These are phyloP conservation scores for Vitis rotundifolia DNA, from an alignment of 164 flowering plant genomes.

Conservation along the genomic window DNA sequence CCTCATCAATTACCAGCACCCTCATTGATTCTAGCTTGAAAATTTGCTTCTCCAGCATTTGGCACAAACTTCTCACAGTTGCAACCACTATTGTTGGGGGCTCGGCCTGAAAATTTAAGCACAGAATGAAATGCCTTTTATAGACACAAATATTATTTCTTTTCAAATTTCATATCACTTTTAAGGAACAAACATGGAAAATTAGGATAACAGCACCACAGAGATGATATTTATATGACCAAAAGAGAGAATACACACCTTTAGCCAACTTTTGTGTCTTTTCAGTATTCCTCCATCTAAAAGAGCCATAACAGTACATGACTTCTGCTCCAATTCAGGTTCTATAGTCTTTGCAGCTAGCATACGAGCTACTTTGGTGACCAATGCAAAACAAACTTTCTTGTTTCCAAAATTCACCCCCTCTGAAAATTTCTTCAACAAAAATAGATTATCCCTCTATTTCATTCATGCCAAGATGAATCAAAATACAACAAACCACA, in stretches of 20 bases:
- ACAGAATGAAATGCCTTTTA: conserved; percentile 4
- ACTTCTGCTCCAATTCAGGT: conserved; percentile 41
- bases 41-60: conserved; percentile 71
- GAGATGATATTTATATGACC: not conserved
- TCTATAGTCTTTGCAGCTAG: conserved; percentile 62
- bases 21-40: conserved; percentile 65
- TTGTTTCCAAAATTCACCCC: too few relatives aligned
- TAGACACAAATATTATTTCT: not conserved
- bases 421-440: too few relatives aligned
- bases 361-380: conserved; percentile 84
- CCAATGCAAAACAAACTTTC: too few relatives aligned
- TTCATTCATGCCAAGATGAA: too few relatives aligned
- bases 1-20: conserved; percentile 93
- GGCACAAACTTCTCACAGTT: conserved; percentile 77
- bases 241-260: conserved; percentile 40
- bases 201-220: not conserved
- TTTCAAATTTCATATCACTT: too few relatives aligned
- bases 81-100: conserved; percentile 91
- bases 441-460: too few relatives aligned
- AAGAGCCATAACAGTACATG: conserved; percentile 78
- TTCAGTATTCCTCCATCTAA: conserved; percentile 88
- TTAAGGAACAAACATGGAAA: not conserved
- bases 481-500: too few relatives aligned
- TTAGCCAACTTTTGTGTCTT: conserved; percentile 90
- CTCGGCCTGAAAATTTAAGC: conserved; percentile 63